phyloP scores from a whole-genome alignment of 164 flowering plant species.

The Litsea cubeba region DNA sequence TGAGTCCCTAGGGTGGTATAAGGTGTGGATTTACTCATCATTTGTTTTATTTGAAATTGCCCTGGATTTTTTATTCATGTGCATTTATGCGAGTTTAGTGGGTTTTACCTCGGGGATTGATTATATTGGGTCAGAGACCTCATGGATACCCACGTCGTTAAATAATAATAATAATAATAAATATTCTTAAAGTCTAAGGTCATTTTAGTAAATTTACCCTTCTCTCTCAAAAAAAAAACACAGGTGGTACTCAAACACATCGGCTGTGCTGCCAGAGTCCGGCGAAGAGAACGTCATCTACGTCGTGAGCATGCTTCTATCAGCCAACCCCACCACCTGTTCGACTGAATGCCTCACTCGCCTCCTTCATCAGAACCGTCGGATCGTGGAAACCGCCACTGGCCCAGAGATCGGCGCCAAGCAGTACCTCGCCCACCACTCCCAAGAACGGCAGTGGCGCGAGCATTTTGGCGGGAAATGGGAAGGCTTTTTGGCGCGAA shows the following conservation, averaged over 20 bases:
- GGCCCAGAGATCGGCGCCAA: conserved; percentile 43
- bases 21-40: no score
- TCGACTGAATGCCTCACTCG: conserved; percentile 17
- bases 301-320: conserved; percentile 25
- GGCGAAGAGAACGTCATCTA: conserved; percentile 16
- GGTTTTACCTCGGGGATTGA: no score
- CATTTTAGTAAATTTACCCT: no score
- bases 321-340: conserved; percentile 19
- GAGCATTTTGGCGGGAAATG: conserved; percentile 73
- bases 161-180: no score
- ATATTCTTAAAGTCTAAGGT: no score
- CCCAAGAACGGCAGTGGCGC: conserved; percentile 58
- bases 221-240: no score
- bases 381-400: conserved; percentile 13
- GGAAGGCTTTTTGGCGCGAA: conserved; percentile 56
- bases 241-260: conserved; percentile 31
- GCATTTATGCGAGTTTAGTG: no score
- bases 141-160: no score
- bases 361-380: conserved; percentile 18
- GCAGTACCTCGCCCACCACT: conserved; percentile 71
- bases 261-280: conserved; percentile 25
- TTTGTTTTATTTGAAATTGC: no score
- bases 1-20: no score
- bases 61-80: no score
- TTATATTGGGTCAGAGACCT: no score